These are phyloP conservation scores for Phellopilus nigrolimitatus DNA, from an alignment of 1,284 basidiomycete species.

Conservation along the genomic window DNA sequence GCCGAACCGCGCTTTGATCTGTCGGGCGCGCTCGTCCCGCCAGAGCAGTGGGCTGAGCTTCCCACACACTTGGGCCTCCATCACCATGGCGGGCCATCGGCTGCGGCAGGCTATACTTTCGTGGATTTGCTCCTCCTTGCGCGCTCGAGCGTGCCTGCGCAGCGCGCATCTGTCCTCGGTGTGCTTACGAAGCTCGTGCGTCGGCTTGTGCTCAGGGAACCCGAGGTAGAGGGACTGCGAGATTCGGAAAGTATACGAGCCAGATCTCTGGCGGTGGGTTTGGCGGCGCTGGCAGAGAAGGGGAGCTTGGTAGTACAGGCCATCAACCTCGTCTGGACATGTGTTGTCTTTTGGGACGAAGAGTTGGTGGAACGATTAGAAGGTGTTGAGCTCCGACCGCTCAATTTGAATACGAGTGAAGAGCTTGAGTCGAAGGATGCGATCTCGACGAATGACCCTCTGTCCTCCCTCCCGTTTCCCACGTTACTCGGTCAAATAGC, in stretches of 20 bases:
- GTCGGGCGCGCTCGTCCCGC: constrained; percentile 59
- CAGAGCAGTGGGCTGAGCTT: constrained; percentile 44
- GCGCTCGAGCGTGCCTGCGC: constrained; percentile 79
- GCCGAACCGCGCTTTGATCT: constrained; percentile 63
- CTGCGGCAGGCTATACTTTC: constrained; percentile 81
- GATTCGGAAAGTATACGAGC: constrained; percentile 45
- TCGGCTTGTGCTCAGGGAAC: constrained; percentile 33
- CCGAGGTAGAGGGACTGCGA: constrained; percentile 36
- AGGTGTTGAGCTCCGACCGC: constrained; percentile 43
- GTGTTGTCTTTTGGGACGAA: constrained; percentile 57
- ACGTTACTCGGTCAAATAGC: constrained; percentile 51
- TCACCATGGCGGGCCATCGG: constrained; percentile 69
- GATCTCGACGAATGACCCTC: constrained; percentile 24
- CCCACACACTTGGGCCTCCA: constrained; percentile 86
- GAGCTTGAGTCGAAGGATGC: neutral
- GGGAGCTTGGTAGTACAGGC: constrained; percentile 64
- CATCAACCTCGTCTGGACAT: constrained; percentile 67
- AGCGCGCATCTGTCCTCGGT: constrained; percentile 78
- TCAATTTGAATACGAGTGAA: constrained; percentile 22
- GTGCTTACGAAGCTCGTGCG: constrained; percentile 61
- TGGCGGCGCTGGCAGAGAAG: constrained; percentile 60
- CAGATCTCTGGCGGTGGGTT: constrained; percentile 59
- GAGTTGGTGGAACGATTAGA: constrained; percentile 34
- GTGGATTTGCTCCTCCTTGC: constrained; percentile 83
- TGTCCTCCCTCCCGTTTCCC: constrained; percentile 48